These are phyloP conservation scores for Penicillium sp. DNA, from an alignment of 2,329 filamentous ascomycete genomes.

Conservation along the genomic window DNA sequence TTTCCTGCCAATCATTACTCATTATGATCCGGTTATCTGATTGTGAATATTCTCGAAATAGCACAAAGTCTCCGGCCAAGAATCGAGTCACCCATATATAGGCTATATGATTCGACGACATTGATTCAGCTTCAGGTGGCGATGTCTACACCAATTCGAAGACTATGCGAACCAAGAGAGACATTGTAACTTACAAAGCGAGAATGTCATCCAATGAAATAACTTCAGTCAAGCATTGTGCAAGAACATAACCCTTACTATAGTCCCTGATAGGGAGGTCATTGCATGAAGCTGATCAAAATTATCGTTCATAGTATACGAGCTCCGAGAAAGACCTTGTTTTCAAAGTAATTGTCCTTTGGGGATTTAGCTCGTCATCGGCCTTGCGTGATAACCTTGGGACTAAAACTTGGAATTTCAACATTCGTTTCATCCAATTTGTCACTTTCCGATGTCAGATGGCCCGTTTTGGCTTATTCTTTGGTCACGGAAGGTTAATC, in stretches of 20 bases:
- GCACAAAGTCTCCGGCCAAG: not conserved
- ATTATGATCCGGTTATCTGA: not conserved
- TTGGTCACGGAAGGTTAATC: not conserved
- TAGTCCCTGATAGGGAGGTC: not conserved
- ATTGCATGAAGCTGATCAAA: not conserved
- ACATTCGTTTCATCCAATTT: not conserved
- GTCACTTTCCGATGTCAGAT: not conserved
- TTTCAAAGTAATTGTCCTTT: not conserved
- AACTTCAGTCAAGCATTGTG: too few relatives aligned
- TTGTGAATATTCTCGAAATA: not conserved
- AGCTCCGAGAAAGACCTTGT: not conserved
- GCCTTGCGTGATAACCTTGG: not conserved
- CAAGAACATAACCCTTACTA: too few relatives aligned
- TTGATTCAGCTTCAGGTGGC: not conserved
- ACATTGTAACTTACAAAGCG: too few relatives aligned
- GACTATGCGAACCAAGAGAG: too few relatives aligned
- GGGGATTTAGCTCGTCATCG: too few relatives aligned
- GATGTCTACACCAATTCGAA: too few relatives aligned
- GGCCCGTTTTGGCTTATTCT: not conserved
- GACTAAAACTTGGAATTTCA: not conserved
- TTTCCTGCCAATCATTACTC: not conserved
- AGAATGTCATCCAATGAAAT: too few relatives aligned
- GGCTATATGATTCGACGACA: not conserved
- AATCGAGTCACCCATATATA: not conserved
- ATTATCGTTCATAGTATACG: not conserved